Evolutionary conservation across 2,329 filamentous ascomycete genomes (phyloP), one percentile per base, ranked within the genome.

Genomic region (Aspergillus tanneri): DNA sequence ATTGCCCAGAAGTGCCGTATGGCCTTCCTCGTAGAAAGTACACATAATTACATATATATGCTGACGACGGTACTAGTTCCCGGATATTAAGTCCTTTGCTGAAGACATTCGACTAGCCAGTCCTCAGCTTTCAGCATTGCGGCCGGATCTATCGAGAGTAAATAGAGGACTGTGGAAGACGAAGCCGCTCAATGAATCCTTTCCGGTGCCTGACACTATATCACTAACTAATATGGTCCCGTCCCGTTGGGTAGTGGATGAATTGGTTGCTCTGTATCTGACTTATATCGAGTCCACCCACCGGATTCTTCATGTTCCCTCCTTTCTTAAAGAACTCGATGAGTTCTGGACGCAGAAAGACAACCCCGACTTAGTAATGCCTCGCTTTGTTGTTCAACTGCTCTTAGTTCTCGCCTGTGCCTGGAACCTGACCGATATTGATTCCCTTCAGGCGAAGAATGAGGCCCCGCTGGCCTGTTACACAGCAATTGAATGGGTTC

Each of bases 401-500:
- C 57, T 72, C 14, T 48, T 72, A 35, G 60, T 73, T 5, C 52
- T 72, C 35, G 62, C 70, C 2, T 69, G 64, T 43, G 68, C 68
- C 5, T 71, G 67, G 65, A 70, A 65, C n/a, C 52, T 70, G 11
- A 60, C 64, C 4, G 63, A 70, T 42, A 38, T 59, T 14, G 47
- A 60, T 4, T 57, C 53, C 9, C 52, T 68, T 2, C 57, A 64
- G 21, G 52, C 60, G 5, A 66, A 66, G 35, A 66, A 60, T 32
- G 48, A 60, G 3, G 53, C 47, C 4, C 53, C 53, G 11, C 53
- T 68, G 30, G 59, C 55, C 37, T 64, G 62, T 42, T 66, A 62
- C 44, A 67, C 64, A 2, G 68, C 66, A 2, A 45, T 68, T 19
- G 86, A 88, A 59, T 96, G 91, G 66, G 88, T 97, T 49, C 82